Conservation (phyloP, 2,329 filamentous ascomycete genomes). For the Didymella exigua region DNA sequence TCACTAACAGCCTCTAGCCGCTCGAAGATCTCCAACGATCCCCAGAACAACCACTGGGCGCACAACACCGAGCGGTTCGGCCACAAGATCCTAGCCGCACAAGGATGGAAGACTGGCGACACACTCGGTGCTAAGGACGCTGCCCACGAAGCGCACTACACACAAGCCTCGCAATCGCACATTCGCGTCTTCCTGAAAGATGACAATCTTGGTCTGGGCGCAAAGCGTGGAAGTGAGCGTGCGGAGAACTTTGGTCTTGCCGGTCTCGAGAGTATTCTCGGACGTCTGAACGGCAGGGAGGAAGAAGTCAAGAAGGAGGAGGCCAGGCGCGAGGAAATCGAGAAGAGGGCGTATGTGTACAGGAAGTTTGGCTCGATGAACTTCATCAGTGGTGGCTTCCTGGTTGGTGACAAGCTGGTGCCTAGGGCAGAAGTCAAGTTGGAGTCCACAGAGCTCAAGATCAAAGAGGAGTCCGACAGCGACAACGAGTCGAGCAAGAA, state of each 20-base stretch:
- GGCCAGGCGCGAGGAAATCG: conserved; percentile 69
- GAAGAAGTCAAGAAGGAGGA: conserved; percentile 73
- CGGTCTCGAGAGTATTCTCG: conserved; percentile 83
- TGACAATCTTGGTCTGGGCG: conserved; percentile 88
- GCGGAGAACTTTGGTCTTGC: conserved; percentile 81
- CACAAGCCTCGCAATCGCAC: conserved; percentile 79
- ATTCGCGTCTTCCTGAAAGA: conserved; percentile 87
- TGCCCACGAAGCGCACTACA: conserved; percentile 75
- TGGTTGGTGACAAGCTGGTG: conserved; percentile 59
- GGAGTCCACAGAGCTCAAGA: conserved; percentile 55
- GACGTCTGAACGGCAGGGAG: conserved; percentile 87
- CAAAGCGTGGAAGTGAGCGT: conserved; percentile 71
- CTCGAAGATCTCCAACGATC: conserved; percentile 83
- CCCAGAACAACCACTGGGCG: conserved; percentile 94
- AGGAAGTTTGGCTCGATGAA: conserved; percentile 79
- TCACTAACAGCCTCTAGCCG: conserved; percentile 49
- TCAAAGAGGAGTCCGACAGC: conserved; percentile 50
- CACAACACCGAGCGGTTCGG: conserved; percentile 82
- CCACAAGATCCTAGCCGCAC: conserved; percentile 83
- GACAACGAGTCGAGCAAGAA: conserved; percentile 38
- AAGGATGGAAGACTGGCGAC: conserved; percentile 89
- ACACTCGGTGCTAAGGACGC: conserved; percentile 80
- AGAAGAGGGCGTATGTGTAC: conserved; percentile 74
- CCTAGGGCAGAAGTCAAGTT: conserved; percentile 25
- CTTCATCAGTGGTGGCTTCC: conserved; percentile 84